Evolutionary conservation across 768 basidiomycete genomes (phyloP).

Genomic region (Russula brevipes): DNA sequence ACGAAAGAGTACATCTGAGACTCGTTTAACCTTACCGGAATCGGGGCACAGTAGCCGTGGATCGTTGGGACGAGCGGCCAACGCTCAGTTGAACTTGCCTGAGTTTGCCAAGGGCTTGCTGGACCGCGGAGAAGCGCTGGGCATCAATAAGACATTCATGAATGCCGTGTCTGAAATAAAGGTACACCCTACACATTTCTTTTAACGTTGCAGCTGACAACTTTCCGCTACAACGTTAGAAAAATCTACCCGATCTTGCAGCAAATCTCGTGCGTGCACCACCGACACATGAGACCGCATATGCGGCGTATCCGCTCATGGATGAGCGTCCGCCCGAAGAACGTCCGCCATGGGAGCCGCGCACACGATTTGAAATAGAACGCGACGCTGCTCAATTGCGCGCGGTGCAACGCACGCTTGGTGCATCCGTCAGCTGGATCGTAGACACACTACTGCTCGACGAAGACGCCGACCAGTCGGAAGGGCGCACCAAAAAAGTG

Average conservation of each 20-base stretch:
- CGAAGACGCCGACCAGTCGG: constrained; percentile 38
- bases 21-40: background rate
- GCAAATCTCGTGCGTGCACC: constrained; percentile 60
- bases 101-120: constrained; percentile 70
- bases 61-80: constrained; percentile 27
- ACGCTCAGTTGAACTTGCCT: constrained; percentile 49
- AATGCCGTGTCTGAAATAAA: constrained; percentile 73
- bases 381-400: constrained; percentile 52
- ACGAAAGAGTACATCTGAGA: constrained; percentile 29
- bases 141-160: constrained; percentile 80
- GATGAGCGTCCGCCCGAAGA: constrained; percentile 56
- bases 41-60: constrained; percentile 8
- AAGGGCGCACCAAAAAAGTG: constrained; percentile 40
- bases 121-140: constrained; percentile 71
- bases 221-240: constrained; percentile 2
- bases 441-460: constrained; percentile 65
- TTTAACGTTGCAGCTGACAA: constrained; percentile 17
- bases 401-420: constrained; percentile 56
- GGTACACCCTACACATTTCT: constrained; percentile 38
- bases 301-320: constrained; percentile 54
- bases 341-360: constrained; percentile 64
- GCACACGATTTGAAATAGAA: constrained; percentile 65
- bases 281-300: constrained; percentile 36
- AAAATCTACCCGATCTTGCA: constrained; percentile 79
- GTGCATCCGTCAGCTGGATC: constrained; percentile 68